Evolutionary conservation across 371 early-diverging fungal species (phyloP).

Genomic region (Circinella umbellata): DNA sequence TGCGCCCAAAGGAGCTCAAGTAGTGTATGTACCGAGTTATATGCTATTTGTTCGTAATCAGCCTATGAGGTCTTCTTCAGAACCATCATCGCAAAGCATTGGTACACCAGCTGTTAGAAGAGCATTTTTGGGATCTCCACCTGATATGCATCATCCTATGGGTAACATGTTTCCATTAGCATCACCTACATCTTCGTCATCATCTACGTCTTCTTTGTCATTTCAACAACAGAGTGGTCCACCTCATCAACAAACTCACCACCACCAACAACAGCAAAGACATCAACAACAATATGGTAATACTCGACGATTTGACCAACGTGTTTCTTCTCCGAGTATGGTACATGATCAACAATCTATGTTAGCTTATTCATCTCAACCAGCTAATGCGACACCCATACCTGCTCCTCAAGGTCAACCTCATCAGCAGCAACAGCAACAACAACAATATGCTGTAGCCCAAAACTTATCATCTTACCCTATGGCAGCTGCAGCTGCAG

Average conservation of each 20-base stretch:
- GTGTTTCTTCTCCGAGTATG: conserved; percentile 19
- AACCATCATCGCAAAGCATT: conserved; percentile 22
- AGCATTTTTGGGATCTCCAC: conserved; percentile 18
- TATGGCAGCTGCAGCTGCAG: conserved; percentile 13
- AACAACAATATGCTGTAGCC: conserved; percentile 17
- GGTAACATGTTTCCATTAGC: conserved; percentile 26
- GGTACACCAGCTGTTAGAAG: conserved; percentile 9
- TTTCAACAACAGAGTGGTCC: conserved; percentile 13
- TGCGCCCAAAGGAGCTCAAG: conserved; percentile 44
- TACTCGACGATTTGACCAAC: conserved; percentile 17
- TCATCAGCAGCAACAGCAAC: conserved; percentile 17
- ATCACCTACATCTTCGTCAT: conserved; percentile 48
- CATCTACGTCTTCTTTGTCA: conserved; percentile 43
- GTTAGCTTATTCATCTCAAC: conserved; percentile 12
- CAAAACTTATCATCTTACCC: conserved; percentile 6
- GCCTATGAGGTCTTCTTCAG: conserved; percentile 32
- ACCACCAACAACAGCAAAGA: conserved; percentile 12
- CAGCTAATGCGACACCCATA: conserved; percentile 13
- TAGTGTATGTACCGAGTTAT: conserved; percentile 40
- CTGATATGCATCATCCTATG: conserved; percentile 16
- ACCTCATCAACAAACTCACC: too few species aligned
- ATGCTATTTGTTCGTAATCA: conserved; percentile 35
- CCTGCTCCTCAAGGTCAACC: conserved; percentile 16
- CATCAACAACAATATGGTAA: conserved; percentile 23
- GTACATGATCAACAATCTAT: conserved; percentile 8